These are phyloP conservation scores for Coniochaeta sp. DNA, from an alignment of 2,329 filamentous ascomycete genomes.

Conservation along the genomic window DNA sequence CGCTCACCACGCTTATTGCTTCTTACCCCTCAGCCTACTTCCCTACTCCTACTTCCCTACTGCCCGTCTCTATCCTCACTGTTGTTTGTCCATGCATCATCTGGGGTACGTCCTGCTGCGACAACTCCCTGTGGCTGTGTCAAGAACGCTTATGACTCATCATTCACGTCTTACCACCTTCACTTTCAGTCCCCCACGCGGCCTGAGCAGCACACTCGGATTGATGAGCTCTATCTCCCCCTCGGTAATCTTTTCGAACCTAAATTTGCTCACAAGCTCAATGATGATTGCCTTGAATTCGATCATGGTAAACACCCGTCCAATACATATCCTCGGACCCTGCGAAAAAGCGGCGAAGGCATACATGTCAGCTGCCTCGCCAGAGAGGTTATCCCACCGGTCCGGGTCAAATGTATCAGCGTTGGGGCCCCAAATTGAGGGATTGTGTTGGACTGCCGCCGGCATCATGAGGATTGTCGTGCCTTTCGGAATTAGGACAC, in stretches of 20 bases:
- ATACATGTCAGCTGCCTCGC: constrained; percentile 16
- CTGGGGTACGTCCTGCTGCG: no score
- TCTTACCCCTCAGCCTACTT: no score
- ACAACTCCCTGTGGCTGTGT: no score
- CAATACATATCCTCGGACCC: constrained; percentile 18
- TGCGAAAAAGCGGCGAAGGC: constrained; percentile 20
- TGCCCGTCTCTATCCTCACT: no score
- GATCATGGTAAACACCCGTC: constrained; percentile 15
- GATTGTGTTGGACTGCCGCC: constrained; percentile 25
- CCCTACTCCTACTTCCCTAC: no score
- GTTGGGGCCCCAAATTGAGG: constrained; percentile 28
- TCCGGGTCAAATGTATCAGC: constrained; percentile 27
- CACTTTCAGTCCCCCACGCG: constrained; percentile 2
- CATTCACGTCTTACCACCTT: background rate
- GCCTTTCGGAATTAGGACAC: constrained; percentile 24
- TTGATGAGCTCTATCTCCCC: constrained; percentile 1
- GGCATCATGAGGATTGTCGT: constrained; percentile 27
- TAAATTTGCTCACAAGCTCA: constrained; percentile 9
- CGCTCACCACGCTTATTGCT: no score
- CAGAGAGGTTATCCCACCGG: constrained; percentile 22
- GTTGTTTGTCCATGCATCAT: no score
- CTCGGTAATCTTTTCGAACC: constrained; percentile 1
- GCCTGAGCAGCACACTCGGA: background rate
- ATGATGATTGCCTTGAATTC: constrained; percentile 18
- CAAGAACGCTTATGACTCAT: no score